Base-by-base conservation (phyloP, 2,329 filamentous ascomycete genomes). In the Mycosphaerella arachidis region DNA sequence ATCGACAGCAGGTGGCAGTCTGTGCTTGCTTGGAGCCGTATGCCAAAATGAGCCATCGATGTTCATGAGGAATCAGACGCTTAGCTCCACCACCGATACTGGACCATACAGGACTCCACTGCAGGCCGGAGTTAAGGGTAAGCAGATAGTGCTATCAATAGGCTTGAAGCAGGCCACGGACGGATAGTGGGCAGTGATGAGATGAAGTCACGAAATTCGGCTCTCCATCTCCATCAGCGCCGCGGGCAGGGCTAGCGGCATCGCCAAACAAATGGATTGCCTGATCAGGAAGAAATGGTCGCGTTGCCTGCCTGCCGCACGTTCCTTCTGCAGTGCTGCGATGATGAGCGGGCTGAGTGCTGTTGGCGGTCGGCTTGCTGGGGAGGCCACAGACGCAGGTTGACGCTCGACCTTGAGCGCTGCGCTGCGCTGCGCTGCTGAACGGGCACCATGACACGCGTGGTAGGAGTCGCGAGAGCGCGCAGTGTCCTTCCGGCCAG, bases 161-260 rank as follows among this genome's bases (percentile, higher is more conserved):
- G 66, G 56, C 58, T 55, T 55, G 48, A 43, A 24, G 55, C 51
- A 58, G 65, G 63, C 63, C 59, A 58, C 55, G 53, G 58, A 58
- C 55, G 53, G 58, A 60, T 58, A 60, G 62, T 51, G 60, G 57
- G 61, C 52, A 59, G 56, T 18, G 62, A 57, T 56, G 57, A 63
- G 62, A 66, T 67, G 65, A 61, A 63, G 59, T 63, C 62, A 67
- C 62, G 50, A 63, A 60, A 52, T 67, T 63, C 67, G 67, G 67
- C 66, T 70, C 67, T 66, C 67, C 67, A 68, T 65, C 45, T 5
- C n/a, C 29, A 30, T 27, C 12, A 50, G n/a, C 60, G 53, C 62
- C 63, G 65, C 63, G 64, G 60, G 59, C 54, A 55, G 54, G 54
- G 56, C 58, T 35, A 61, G 35, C 53, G 48, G 57, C 53, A 46